phyloP scores from a whole-genome alignment of 139 green algal species.

The Gonium pectorale region DNA sequence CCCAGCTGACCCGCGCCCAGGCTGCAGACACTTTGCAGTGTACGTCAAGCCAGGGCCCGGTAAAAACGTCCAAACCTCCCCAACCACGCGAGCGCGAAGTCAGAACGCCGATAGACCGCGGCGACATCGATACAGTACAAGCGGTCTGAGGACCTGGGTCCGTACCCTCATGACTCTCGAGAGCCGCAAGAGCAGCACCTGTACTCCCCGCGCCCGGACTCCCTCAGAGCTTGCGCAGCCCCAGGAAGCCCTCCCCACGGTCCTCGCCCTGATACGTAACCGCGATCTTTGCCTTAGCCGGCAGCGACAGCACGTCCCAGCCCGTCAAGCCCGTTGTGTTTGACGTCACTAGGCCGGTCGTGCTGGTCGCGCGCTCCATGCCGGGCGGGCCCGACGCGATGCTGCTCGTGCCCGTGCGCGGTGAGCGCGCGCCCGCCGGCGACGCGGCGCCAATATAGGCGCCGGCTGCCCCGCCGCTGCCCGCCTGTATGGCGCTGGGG shows the following conservation, averaged over 20 bases:
- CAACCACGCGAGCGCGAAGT: too few relatives aligned
- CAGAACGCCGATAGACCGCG: too few relatives aligned
- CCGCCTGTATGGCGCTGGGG: background rate
- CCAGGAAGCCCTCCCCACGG: conserved; percentile 40
- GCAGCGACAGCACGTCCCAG: conserved; percentile 38
- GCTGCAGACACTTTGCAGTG: too few relatives aligned
- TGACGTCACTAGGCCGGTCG: conserved; percentile 13
- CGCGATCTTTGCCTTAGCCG: conserved; percentile 33
- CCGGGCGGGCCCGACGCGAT: background rate
- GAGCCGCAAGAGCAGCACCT: too few relatives aligned
- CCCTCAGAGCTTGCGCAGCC: conserved; percentile 31
- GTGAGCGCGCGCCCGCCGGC: background rate
- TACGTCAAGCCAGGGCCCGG: too few relatives aligned
- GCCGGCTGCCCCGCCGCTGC: background rate
- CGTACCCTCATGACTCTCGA: too few relatives aligned
- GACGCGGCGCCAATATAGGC: background rate
- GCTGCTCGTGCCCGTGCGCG: background rate
- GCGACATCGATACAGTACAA: too few relatives aligned
- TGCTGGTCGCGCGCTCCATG: conserved; percentile 23
- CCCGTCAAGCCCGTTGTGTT: conserved; percentile 7
- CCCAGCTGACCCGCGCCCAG: too few relatives aligned
- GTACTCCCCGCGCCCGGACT: too few relatives aligned
- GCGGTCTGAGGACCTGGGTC: too few relatives aligned
- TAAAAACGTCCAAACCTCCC: too few relatives aligned
- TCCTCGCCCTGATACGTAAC: conserved; percentile 44